These are phyloP conservation scores for Eucalyptus regnans DNA, from an alignment of 345 rosid genomes.

Conservation along the genomic window DNA sequence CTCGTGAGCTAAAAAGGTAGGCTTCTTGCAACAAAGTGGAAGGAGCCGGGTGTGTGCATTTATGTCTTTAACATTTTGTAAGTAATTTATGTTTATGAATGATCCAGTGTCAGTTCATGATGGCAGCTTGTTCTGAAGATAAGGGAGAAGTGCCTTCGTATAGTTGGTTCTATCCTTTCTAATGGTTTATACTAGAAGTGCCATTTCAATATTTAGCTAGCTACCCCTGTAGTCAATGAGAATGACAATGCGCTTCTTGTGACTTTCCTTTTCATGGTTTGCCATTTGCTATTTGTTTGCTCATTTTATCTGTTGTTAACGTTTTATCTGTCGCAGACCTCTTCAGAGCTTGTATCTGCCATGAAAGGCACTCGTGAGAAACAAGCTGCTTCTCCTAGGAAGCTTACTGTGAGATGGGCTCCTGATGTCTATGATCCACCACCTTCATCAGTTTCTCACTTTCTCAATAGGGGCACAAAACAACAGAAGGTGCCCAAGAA, in stretches of 20 bases:
- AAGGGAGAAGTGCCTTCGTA: not conserved
- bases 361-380: constrained; percentile 82
- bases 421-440: constrained; percentile 84
- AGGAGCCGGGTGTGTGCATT: not conserved
- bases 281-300: not conserved
- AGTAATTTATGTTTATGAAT: not conserved
- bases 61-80: not conserved
- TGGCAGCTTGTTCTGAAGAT: not conserved
- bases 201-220: not conserved
- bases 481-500: constrained; percentile 49
- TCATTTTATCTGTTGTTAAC: not conserved
- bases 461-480: constrained; percentile 32
- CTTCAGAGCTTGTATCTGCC: constrained; percentile 54
- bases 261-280: not conserved
- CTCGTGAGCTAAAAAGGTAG: not conserved
- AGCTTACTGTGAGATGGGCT: constrained; percentile 65
- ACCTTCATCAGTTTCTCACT: constrained; percentile 60
- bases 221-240: not conserved
- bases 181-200: not conserved
- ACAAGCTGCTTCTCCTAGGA: constrained; percentile 26
- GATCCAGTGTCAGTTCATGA: not conserved
- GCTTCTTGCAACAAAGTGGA: not conserved
- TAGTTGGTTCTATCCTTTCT: not conserved
- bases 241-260: not conserved
- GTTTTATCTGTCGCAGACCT: constrained; percentile 2